A percentile compares a stretch with the other conserved stretches of the same genome.
These are phyloP conservation scores for Amanita inopinata DNA, from an alignment of 768 basidiomycete genomes.

Conservation along the genomic window DNA sequence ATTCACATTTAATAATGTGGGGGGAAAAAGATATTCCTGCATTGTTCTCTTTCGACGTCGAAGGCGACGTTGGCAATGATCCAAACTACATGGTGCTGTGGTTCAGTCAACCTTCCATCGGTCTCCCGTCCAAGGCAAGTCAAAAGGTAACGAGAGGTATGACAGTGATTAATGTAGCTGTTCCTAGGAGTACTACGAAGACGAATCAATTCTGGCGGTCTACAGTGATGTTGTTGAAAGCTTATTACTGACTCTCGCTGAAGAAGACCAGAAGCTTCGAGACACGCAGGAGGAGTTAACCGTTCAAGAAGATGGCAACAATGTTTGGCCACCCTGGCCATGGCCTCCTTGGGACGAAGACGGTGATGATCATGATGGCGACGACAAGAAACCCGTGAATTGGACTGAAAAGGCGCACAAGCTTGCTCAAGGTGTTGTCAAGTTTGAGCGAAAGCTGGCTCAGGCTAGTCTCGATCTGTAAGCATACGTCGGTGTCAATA, in stretches of 20 bases:
- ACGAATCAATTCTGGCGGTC: slow-evolving; percentile 53
- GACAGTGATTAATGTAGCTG: not conserved
- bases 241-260: slow-evolving; percentile 50
- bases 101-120: slow-evolving; percentile 74
- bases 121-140: slow-evolving; percentile 77
- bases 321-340: slow-evolving; percentile 72
- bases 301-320: slow-evolving; percentile 28
- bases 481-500: slow-evolving; percentile 16
- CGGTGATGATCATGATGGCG: slow-evolving; percentile 37
- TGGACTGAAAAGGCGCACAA: slow-evolving; percentile 44
- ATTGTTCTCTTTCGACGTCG: slow-evolving; percentile 74
- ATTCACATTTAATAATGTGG: slow-evolving; percentile 4
- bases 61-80: slow-evolving; percentile 81
- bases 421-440: slow-evolving; percentile 62
- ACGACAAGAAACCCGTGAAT: slow-evolving; percentile 36
- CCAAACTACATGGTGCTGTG: slow-evolving; percentile 80
- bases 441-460: slow-evolving; percentile 72
- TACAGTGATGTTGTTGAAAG: slow-evolving; percentile 63
- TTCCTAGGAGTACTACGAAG: slow-evolving; percentile 80
- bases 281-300: slow-evolving; percentile 13
- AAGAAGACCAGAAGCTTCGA: slow-evolving; percentile 30
- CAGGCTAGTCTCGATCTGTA: slow-evolving; percentile 73
- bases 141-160: slow-evolving; percentile 1
- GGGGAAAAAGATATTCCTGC: slow-evolving; percentile 54
- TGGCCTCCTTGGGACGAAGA: slow-evolving; percentile 81